Evolutionary conservation across 2,329 filamentous ascomycete species (phyloP).

Genomic region (Onygenales sp.): DNA sequence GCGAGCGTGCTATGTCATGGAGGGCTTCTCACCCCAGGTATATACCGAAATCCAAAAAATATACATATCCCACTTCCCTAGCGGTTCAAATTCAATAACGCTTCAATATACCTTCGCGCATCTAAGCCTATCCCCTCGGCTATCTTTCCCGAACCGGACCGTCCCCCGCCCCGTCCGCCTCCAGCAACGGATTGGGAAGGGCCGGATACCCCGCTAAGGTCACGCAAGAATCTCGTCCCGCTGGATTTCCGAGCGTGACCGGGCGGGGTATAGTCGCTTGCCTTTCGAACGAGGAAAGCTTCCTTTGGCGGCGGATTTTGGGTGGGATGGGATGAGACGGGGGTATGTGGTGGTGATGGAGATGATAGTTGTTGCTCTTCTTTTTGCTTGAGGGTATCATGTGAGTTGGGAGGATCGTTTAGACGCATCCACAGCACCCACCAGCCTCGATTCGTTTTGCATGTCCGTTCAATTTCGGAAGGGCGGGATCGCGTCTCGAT

Average conservation of each 20-base stretch:
- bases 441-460: constrained; percentile 56
- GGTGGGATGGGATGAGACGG: background rate
- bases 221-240: constrained; percentile 28
- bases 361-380: background rate
- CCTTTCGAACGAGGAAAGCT: constrained; percentile 38
- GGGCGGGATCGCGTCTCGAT: constrained; percentile 38
- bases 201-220: constrained; percentile 27
- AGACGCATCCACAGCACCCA: constrained; percentile 58
- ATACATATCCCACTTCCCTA: constrained; percentile 9
- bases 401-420: constrained; percentile 12
- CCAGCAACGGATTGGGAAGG: constrained; percentile 15
- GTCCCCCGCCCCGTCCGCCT: constrained; percentile 16
- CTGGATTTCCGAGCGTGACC: constrained; percentile 23
- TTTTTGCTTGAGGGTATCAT: constrained; percentile 1
- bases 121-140: constrained; percentile 39
- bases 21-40: too few relatives aligned
- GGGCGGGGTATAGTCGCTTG: constrained; percentile 30
- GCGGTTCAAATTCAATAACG: constrained; percentile 34
- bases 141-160: constrained; percentile 23
- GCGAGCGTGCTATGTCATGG: too few relatives aligned
- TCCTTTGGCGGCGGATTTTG: constrained; percentile 19
- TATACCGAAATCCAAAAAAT: too few relatives aligned
- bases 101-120: constrained; percentile 38
- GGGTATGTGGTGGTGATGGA: background rate
- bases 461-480: constrained; percentile 49